A percentile compares a stretch with the other conserved stretches of the same genome.
Evolutionary conservation across 345 rosid genomes (phyloP).

Genomic region (Gossypium arboreum): DNA sequence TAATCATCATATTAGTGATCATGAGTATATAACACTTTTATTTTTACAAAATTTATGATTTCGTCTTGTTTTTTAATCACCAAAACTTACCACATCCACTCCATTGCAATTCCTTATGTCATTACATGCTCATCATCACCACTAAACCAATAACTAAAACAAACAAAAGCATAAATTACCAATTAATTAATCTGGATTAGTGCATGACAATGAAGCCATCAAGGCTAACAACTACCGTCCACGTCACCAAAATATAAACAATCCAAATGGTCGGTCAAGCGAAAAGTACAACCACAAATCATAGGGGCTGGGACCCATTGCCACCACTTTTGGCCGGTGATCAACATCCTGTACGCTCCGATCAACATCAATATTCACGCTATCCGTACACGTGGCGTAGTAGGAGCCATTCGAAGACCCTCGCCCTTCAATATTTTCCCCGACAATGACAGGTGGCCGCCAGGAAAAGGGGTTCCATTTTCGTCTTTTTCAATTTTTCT

Average conservation of each 20-base stretch:
- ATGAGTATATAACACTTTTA: no score
- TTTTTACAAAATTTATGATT: no score
- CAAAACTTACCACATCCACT: background rate
- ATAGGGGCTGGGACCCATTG: slow-evolving; percentile 20
- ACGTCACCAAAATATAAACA: slow-evolving; percentile 32
- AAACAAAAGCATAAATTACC: background rate
- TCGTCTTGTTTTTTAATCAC: background rate
- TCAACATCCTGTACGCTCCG: slow-evolving; percentile 11
- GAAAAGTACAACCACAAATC: slow-evolving; percentile 21
- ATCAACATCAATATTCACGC: slow-evolving; percentile 24
- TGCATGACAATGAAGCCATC: slow-evolving; percentile 23
- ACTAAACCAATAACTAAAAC: background rate
- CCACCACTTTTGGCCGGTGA: slow-evolving; percentile 25
- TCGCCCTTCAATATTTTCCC: slow-evolving; percentile 4
- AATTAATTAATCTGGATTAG: slow-evolving; percentile 15
- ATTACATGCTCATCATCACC: slow-evolving; percentile 4
- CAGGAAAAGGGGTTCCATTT: background rate
- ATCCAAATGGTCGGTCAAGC: slow-evolving; percentile 43
- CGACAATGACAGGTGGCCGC: slow-evolving; percentile 28
- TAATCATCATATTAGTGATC: no score
- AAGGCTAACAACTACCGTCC: slow-evolving; percentile 21
- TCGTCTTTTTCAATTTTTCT: background rate
- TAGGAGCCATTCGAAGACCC: slow-evolving; percentile 29
- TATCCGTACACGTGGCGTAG: slow-evolving; percentile 35
- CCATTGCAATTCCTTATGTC: background rate